A percentile compares a stretch with the other conserved stretches of the same genome.
phyloP scores from a whole-genome alignment of 306 rosid genomes.

The Fagus sylvatica region DNA sequence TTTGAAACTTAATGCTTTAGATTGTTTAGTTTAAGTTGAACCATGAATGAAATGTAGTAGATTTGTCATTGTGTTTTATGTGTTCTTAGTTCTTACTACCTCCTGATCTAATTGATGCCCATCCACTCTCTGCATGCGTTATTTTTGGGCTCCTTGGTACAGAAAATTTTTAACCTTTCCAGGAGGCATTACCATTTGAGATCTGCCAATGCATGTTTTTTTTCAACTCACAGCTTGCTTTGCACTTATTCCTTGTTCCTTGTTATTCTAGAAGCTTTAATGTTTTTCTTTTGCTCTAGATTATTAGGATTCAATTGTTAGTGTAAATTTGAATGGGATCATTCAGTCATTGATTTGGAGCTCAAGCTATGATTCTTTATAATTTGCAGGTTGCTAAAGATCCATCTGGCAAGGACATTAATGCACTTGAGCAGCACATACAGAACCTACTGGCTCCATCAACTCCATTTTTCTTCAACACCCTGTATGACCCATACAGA shows the following conservation, averaged over 20 bases:
- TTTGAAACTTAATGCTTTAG: neutral
- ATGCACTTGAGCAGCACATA: constrained; percentile 78
- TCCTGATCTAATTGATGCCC: neutral
- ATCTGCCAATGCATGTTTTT: neutral
- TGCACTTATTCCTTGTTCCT: neutral
- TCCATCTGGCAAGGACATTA: constrained; percentile 71
- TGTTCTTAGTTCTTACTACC: neutral
- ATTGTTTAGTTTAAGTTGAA: constrained; percentile 5
- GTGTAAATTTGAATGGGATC: neutral
- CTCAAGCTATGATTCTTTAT: neutral
- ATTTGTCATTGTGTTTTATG: neutral
- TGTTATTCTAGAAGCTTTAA: neutral
- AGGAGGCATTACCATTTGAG: neutral
- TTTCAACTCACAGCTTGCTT: neutral
- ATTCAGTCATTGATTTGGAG: neutral
- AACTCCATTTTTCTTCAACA: constrained; percentile 82
- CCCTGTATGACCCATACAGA: constrained; percentile 82
- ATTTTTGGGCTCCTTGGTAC: neutral
- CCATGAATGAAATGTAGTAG: neutral
- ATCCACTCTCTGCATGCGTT: neutral
- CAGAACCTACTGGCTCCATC: constrained; percentile 74
- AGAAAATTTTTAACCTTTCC: neutral
- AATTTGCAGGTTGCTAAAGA: constrained; percentile 73
- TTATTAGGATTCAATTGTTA: neutral
- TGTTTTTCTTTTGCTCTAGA: neutral